phyloP scores from a whole-genome alignment of 768 basidiomycete genomes.

The Cystofilobasidium bisporidii region DNA sequence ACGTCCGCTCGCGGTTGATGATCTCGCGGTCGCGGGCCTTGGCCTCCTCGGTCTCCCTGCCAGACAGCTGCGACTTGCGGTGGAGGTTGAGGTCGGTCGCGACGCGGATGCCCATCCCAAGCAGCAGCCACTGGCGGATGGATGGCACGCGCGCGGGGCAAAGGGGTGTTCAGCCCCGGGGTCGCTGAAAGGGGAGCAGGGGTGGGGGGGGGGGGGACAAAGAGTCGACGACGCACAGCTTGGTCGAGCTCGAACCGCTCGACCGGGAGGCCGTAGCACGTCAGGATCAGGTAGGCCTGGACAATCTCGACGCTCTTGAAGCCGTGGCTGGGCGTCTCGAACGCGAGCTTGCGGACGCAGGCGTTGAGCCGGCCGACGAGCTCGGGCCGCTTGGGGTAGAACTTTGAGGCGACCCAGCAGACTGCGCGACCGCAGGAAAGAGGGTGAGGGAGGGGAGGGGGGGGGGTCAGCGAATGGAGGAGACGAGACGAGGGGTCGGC shows the following conservation, averaged over 20 bases:
- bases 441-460: too few relatives aligned
- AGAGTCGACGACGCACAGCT: conserved; percentile 48
- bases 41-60: conserved; percentile 70
- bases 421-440: neutral
- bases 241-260: conserved; percentile 94
- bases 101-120: conserved; percentile 92
- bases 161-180: too few relatives aligned
- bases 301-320: conserved; percentile 74
- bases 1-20: conserved; percentile 87
- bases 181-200: neutral
- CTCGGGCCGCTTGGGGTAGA: conserved; percentile 61
- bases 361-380: conserved; percentile 58
- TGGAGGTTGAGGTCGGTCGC: conserved; percentile 93
- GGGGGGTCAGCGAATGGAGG: too few relatives aligned
- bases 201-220: conserved; percentile 1
- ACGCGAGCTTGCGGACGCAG: conserved; percentile 76
- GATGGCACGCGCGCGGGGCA: too few relatives aligned
- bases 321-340: conserved; percentile 43
- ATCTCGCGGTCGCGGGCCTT: conserved; percentile 60
- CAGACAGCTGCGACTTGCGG: conserved; percentile 59
- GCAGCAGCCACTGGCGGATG: conserved; percentile 37
- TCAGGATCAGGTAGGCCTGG: conserved; percentile 83
- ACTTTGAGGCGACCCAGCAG: conserved; percentile 46
- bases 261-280: conserved; percentile 74
- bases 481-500: too few relatives aligned